Evolutionary conservation across 805 yeast species (phyloP), one percentile per base, ranked within the genome.

Genomic region (Cyberlindnera veronae): DNA sequence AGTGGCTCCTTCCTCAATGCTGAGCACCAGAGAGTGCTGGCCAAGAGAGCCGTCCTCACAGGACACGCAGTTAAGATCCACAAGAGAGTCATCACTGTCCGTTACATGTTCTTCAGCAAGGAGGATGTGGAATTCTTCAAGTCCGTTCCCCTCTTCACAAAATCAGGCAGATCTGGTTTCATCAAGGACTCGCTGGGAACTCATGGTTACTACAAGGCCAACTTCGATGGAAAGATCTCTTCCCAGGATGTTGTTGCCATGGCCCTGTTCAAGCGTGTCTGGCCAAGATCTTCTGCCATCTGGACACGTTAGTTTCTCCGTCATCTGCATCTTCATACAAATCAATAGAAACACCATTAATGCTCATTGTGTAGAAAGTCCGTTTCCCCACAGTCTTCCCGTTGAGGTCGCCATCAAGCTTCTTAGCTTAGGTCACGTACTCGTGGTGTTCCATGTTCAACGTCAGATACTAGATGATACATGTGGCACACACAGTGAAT

Each of bases 41-140:
- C 95, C 23, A 89, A 91, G 73, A 77, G 98, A 60, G 81, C 83
- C 5, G 79, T 93, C 6, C 67, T 93, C 39, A 93, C 98, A 0
- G 99, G 99, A 42, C 89, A 88, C 52, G 95, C 97, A 32, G 81
- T 89, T 64, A 93, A 90, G 71, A 90, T 93, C 54, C 97, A 95
- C 71, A 91, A 87, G 68, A 78, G 74, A 45, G 85, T 90, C 29
- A 87, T 93, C 48, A 93, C 99, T 3, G 76, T 93, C 43, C 81
- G 98, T 52, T 93, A 89, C 75, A 93, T 93, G 99, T 93, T 93
- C 72, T 91, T 91, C 80, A 87, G 82, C 57, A 68, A 86, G 10
- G 87, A 84, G 34, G 99, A 93, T 60, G 84, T 95, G 50, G 77
- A 76, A 50, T 85, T 85, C 78, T 93, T 83, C 75, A 86, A 85